Evolutionary conservation across 805 yeast species (phyloP).

Genomic region (Metschnikowia henanensis): DNA sequence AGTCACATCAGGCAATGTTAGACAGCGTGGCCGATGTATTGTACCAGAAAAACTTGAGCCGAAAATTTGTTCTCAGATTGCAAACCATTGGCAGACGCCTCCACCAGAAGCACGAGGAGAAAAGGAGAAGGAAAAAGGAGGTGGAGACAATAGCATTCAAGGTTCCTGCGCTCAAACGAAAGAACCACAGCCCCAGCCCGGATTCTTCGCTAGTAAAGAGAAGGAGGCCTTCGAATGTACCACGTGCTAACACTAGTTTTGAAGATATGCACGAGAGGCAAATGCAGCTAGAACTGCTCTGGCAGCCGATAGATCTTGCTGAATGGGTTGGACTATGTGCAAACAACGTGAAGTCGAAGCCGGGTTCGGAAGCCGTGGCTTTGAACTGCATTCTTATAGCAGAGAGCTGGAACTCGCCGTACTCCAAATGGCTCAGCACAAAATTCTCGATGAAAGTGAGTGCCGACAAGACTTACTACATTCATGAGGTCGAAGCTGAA

Average conservation of each 20-base stretch:
- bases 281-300: slow-evolving; percentile 37
- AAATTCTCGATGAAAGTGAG: slow-evolving; percentile 42
- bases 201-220: slow-evolving; percentile 3
- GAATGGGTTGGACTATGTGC: slow-evolving; percentile 30
- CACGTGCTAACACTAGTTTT: not conserved
- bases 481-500: slow-evolving; percentile 24
- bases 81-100: slow-evolving; percentile 22
- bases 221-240: not conserved
- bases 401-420: slow-evolving; percentile 47
- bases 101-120: slow-evolving; percentile 24
- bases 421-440: slow-evolving; percentile 50
- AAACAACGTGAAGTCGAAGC: slow-evolving; percentile 24
- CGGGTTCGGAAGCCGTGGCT: slow-evolving; percentile 21
- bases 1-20: slow-evolving; percentile 42
- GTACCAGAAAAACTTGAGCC: slow-evolving; percentile 31
- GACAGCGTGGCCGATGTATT: slow-evolving; percentile 47
- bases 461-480: slow-evolving; percentile 26
- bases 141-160: slow-evolving; percentile 27
- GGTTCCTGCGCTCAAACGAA: slow-evolving; percentile 22
- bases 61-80: slow-evolving; percentile 33
- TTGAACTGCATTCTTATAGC: slow-evolving; percentile 44
- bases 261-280: slow-evolving; percentile 22
- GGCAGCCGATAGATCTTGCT: slow-evolving; percentile 48
- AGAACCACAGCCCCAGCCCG: not conserved
- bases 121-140: slow-evolving; percentile 35